Evolutionary conservation across 2,329 filamentous ascomycete genomes (phyloP).

Genomic region (Colletotrichum sp.): DNA sequence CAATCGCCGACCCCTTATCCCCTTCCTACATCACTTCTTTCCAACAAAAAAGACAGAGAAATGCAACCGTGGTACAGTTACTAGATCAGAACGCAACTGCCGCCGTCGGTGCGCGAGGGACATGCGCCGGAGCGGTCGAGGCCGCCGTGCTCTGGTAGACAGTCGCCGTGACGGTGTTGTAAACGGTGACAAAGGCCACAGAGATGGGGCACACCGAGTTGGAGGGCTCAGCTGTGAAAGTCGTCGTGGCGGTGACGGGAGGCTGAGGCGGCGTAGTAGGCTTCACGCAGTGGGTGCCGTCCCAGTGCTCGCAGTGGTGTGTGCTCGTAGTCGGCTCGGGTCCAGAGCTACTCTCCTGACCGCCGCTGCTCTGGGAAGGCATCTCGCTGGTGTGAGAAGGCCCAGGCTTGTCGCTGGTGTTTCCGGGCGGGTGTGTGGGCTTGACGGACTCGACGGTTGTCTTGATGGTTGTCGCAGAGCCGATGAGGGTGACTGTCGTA

Average conservation of each 20-base stretch:
- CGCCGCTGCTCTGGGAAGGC: background rate
- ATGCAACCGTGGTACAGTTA: background rate
- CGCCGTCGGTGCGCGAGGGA: constrained; percentile 1
- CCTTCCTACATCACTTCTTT: background rate
- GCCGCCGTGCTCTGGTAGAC: constrained; percentile 16
- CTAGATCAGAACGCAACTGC: background rate
- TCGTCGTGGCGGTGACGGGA: constrained; percentile 1
- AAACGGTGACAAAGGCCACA: constrained; percentile 37
- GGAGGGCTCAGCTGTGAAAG: constrained; percentile 3
- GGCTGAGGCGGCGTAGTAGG: background rate
- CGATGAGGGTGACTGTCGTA: background rate
- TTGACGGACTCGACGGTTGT: background rate
- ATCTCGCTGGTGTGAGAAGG: background rate
- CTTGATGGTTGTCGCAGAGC: background rate
- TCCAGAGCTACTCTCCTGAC: background rate
- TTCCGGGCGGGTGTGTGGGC: background rate
- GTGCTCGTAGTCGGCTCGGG: background rate
- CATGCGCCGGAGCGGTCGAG: background rate
- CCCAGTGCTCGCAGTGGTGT: constrained; percentile 25
- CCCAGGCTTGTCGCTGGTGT: background rate
- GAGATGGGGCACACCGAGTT: constrained; percentile 29
- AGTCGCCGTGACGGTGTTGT: constrained; percentile 41
- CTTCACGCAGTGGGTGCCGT: constrained; percentile 19
- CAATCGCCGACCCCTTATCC: background rate
- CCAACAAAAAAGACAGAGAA: background rate